Evolutionary conservation across 345 rosid genomes (phyloP), one percentile per base, ranked within the genome.

Genomic region (Angophora floribunda): DNA sequence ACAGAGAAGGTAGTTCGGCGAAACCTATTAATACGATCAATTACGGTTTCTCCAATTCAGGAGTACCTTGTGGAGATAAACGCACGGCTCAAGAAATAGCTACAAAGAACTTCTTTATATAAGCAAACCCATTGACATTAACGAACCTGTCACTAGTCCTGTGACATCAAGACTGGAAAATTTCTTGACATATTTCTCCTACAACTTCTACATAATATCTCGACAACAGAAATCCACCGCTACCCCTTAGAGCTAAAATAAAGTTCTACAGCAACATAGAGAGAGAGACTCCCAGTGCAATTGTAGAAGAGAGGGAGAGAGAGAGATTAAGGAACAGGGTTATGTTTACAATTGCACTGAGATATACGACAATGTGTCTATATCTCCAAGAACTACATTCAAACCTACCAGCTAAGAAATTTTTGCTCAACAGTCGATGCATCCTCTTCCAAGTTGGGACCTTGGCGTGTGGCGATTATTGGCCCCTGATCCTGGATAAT

Each of bases 401-500:
- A 36, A 70, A 36, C 49, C 49, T 52, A 85, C 59, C 5, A 51
- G 65, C 21, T 52, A 9, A n/a, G 61, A n/a, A n/a, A 52, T 85
- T 47, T 52, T 15, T 28, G 52, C 45, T 59, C 51, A 94, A 88
- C 94, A 92, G 51, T 91, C 94, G 32, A 51, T 63, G 86, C 95
- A 93, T 78, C 90, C 92, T 92, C 92, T 89, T 44, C 92, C 91
- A 32, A 89, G 86, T 55, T 90, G 87, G 47, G 92, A 91, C 87
- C 91, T 91, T 85, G 98, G 98, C 52, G 96, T 95, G 92, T 96
- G 98, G 85, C 97, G 97, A 85, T 95, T 90, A 86, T 96, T 96
- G 79, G 98, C 96, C 41, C 96, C 98, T 12, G 96, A 92, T 49
- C 98, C 97, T 7, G 95, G 97, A 89, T 95, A 95, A 89, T 96